Conservation (phyloP, 371 early-diverging fungal species). For the Mucor piriformis region DNA sequence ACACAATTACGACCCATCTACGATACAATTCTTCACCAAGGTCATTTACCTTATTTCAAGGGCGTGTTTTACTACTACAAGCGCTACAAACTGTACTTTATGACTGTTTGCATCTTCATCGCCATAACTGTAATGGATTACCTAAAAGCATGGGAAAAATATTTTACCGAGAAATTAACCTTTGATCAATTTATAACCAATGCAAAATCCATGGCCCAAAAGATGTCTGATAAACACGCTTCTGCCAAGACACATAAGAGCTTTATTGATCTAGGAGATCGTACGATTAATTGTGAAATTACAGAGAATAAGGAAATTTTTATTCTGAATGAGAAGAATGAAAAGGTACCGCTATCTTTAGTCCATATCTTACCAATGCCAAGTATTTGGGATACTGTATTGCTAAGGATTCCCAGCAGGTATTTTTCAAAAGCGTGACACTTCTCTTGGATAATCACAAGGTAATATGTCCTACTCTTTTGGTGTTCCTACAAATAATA, state of each 20-base stretch:
- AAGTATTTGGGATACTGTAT: neutral
- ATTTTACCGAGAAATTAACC: conserved; percentile 11
- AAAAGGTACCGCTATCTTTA: conserved; percentile 10
- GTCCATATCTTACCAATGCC: neutral
- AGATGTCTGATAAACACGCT: conserved; percentile 16
- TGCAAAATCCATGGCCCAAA: conserved; percentile 23
- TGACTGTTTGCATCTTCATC: neutral
- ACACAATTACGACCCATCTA: conserved; percentile 12
- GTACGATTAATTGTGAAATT: conserved; percentile 22
- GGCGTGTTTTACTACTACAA: conserved; percentile 17
- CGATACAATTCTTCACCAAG: conserved; percentile 5
- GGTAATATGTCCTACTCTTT: no score
- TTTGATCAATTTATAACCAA: conserved; percentile 23
- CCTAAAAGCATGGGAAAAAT: conserved; percentile 17
- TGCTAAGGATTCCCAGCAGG: neutral
- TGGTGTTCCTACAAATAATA: no score
- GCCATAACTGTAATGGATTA: conserved; percentile 13
- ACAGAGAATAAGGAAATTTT: conserved; percentile 19
- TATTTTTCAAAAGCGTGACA: no score
- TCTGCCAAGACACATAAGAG: conserved; percentile 21
- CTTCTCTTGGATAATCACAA: no score
- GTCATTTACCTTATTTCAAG: conserved; percentile 13
- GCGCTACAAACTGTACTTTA: conserved; percentile 8
- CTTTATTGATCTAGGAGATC: conserved; percentile 23
- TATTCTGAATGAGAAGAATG: conserved; percentile 11